A percentile compares a stretch with the other conserved stretches of the same genome.
phyloP scores from a whole-genome alignment of 192 early-diverging fungal species.

The Chytriomyces sp. region DNA sequence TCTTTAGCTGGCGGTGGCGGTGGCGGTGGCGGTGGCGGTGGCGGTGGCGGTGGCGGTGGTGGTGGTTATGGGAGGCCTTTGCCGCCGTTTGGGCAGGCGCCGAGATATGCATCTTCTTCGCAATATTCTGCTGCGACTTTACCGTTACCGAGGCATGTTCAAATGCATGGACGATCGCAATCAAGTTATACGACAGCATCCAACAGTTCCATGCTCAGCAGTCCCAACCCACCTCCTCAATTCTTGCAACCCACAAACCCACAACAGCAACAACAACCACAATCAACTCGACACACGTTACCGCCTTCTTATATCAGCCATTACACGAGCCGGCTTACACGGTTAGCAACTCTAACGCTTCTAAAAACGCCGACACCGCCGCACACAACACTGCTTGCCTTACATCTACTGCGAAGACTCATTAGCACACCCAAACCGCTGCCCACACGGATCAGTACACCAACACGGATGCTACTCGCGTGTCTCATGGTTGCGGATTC shows the following conservation, averaged over 20 bases:
- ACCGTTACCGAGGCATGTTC: background rate
- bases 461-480: constrained; percentile 16
- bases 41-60: background rate
- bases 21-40: background rate
- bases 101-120: background rate
- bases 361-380: constrained; percentile 12
- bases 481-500: constrained; percentile 21
- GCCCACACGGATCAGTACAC: background rate
- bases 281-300: background rate
- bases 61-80: background rate
- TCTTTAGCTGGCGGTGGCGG: no score
- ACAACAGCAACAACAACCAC: no score
- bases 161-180: background rate
- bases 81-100: background rate
- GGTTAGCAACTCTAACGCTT: constrained; percentile 15
- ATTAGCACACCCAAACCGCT: constrained; percentile 1
- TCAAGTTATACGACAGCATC: background rate
- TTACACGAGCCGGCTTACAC: constrained; percentile 14
- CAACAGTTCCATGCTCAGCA: background rate
- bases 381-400: constrained; percentile 14
- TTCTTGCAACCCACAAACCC: background rate
- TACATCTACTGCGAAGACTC: constrained; percentile 16
- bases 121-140: background rate
- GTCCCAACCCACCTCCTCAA: background rate
- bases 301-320: constrained; percentile 18